Evolutionary conservation across 2,329 filamentous ascomycete species (phyloP).

Genomic region (Tolypocladium endophyticum): DNA sequence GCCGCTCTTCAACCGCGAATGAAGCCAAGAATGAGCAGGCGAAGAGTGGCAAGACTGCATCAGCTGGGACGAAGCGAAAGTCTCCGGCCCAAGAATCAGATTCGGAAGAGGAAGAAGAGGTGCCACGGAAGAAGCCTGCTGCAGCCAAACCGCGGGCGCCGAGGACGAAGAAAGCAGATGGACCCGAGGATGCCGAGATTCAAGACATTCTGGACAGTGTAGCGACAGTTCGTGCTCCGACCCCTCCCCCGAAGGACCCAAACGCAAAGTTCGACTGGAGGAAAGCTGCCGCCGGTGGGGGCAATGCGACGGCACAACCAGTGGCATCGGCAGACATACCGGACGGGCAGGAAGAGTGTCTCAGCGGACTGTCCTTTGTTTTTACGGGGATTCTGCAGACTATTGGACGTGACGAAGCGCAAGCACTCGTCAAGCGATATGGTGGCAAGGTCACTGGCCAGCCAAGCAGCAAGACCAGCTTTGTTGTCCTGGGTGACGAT

Average conservation of each 20-base stretch:
- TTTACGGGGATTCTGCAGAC: conserved; percentile 83
- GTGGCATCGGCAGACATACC: conserved; percentile 63
- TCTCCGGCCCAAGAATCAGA: conserved; percentile 43
- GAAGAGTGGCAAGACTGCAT: conserved; percentile 19
- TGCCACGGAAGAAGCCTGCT: conserved; percentile 47
- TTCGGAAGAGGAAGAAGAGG: conserved; percentile 45
- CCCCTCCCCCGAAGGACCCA: conserved; percentile 64
- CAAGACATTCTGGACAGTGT: conserved; percentile 84
- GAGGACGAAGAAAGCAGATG: conserved; percentile 53
- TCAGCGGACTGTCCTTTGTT: conserved; percentile 83
- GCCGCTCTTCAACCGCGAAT: conserved; percentile 11
- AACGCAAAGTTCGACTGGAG: conserved; percentile 73
- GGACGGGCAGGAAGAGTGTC: conserved; percentile 75
- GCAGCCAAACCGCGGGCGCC: conserved; percentile 48
- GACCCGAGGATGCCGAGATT: conserved; percentile 56
- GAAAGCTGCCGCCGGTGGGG: conserved; percentile 45
- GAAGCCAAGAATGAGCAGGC: conserved; percentile 10
- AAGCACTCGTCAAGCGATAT: conserved; percentile 80
- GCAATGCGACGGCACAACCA: conserved; percentile 49
- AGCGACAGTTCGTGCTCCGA: conserved; percentile 70
- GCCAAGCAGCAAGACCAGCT: conserved; percentile 89
- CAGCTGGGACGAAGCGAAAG: conserved; percentile 45
- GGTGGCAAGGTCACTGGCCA: conserved; percentile 80
- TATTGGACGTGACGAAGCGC: conserved; percentile 74
- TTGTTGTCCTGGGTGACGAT: conserved; percentile 82